These are phyloP conservation scores for Paramecium primaurelia DNA, from an alignment of 73 alveolate species.

Conservation along the genomic window DNA sequence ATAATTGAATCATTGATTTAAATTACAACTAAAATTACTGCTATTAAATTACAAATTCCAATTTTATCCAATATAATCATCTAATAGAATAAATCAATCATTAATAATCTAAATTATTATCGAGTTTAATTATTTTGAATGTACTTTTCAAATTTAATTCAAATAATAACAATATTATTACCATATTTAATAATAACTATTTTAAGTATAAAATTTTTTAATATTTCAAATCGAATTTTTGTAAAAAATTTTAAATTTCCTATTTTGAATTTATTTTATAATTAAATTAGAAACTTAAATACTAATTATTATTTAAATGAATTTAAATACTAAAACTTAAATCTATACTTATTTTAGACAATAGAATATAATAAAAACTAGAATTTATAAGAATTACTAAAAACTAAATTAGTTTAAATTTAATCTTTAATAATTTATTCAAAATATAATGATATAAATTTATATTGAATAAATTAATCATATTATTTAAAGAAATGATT, in stretches of 20 bases:
- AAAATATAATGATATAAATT: too few species aligned
- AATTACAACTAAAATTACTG: not conserved
- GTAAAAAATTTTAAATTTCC: not conserved
- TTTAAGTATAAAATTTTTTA: not conserved
- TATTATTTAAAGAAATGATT: too few species aligned
- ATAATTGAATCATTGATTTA: not conserved
- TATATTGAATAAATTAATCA: too few species aligned
- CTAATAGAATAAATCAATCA: not conserved
- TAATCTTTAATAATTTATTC: too few species aligned
- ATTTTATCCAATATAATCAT: not conserved
- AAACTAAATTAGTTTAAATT: too few species aligned
- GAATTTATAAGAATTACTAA: too few species aligned
- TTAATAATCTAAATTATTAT: not conserved
- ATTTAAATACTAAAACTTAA: not conserved
- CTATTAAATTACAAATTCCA: not conserved
- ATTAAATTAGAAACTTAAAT: not conserved
- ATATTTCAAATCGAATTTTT: slow-evolving; percentile 1
- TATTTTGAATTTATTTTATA: not conserved
- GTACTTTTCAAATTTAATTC: not conserved
- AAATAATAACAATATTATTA: not conserved
- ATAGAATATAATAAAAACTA: too few species aligned
- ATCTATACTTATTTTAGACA: not conserved
- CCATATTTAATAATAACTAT: not conserved
- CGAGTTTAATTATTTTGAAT: slow-evolving; percentile 4
- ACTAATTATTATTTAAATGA: not conserved